phyloP scores from a whole-genome alignment of 2,329 filamentous ascomycete genomes.

The Cordyceps farinosa region DNA sequence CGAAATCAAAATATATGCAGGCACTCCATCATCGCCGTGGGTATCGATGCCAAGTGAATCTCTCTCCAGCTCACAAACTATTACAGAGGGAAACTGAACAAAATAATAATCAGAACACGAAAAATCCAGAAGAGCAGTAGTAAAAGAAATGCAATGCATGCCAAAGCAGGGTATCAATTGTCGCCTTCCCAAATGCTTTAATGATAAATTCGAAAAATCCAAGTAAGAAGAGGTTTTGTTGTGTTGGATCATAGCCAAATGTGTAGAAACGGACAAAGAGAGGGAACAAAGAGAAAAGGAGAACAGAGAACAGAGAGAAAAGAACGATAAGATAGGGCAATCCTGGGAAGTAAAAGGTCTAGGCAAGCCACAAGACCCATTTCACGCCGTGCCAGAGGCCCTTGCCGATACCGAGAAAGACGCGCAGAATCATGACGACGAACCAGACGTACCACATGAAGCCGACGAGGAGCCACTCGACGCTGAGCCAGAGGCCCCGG shows the following conservation, averaged over 20 bases:
- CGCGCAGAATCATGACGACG: conserved; percentile 71
- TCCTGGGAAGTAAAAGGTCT: not conserved
- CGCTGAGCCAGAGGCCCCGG: conserved; percentile 70
- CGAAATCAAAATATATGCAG: too few species aligned
- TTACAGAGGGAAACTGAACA: too few species aligned
- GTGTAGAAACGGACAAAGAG: not conserved
- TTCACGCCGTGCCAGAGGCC: conserved; percentile 57
- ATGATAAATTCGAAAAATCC: not conserved
- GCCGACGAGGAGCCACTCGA: conserved; percentile 85
- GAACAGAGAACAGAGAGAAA: not conserved
- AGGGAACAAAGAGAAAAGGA: not conserved
- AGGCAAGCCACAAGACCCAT: conserved; percentile 73
- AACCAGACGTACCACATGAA: conserved; percentile 96
- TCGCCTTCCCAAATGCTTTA: conserved; percentile 3
- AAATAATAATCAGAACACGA: not conserved
- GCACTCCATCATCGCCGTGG: not conserved
- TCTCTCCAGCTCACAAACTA: too few species aligned
- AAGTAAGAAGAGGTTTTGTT: not conserved
- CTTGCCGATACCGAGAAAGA: conserved; percentile 60
- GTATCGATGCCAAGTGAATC: not conserved
- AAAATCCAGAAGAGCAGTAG: not conserved
- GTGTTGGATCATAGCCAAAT: not conserved
- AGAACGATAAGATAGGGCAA: not conserved
- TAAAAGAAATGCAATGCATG: not conserved
- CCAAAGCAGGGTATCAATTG: conserved; percentile 14